Base-by-base conservation (phyloP, 1,139 yeast species). In the Candida neerlandica region DNA sequence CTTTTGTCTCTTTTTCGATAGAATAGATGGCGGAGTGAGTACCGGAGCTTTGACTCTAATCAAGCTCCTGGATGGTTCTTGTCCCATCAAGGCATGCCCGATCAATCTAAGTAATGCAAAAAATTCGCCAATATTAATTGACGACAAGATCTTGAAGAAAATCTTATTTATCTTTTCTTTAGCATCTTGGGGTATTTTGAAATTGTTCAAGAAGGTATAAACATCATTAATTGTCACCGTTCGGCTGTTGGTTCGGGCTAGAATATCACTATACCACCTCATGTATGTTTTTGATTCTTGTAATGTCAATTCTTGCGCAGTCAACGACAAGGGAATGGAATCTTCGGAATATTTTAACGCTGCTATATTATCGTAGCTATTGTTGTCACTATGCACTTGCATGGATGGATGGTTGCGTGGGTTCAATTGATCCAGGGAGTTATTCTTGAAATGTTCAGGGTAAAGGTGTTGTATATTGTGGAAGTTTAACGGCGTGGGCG, bases 181-280 rank as follows among this genome's bases (percentile, higher is more conserved):
- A 6, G 76, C 59, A 1, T 60, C 55, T 0, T 67, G 67, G 0
- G 81, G 61, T 15, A 87, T 70, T 52, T 74, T 77, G 67, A 87
- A 87, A 63, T 87, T 87, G 53, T 72, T 65, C 51, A 87, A 66
- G 57, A 87, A 87, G 43, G 65, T 73, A 66, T 82, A 86, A 6
- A 87, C 87, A 58, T 87, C 94, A 1, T 67, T 69, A 58, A 87
- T 67, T 11, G 81, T 70, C 16, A 86, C 80, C 32, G 87, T 70
- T 55, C 85, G 74, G 38, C 80, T 71, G 55, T 79, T 80, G 12
- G 79, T 74, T 45, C 89, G 75, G 12, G 85, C 77, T 42, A 84
- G 74, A 14, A 87, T 83, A 59, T 84, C 86, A 58, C 84, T 82
- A 61, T 86, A 87, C 95, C 95, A 87, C 58, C 94, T 69, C 63